phyloP scores from a whole-genome alignment of 768 basidiomycete genomes.

The Russula foetens region DNA sequence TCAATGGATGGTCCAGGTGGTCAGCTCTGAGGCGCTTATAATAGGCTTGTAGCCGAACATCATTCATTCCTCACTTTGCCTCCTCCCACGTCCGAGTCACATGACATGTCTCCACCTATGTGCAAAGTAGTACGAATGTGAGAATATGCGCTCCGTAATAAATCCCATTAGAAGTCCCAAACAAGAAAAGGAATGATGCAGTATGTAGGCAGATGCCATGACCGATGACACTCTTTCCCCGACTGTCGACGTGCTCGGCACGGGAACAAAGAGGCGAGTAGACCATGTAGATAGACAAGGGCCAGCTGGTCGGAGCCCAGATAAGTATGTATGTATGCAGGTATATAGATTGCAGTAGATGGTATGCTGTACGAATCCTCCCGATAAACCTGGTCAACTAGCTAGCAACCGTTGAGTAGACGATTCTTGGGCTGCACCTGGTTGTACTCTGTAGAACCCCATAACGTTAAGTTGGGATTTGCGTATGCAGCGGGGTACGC shows the following conservation, averaged over 20 bases:
- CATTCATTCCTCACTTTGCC: not conserved
- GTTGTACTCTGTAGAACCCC: slow-evolving; percentile 32
- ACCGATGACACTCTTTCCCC: not conserved
- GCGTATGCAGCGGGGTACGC: slow-evolving; percentile 68
- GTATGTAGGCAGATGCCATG: not conserved
- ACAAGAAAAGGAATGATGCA: not conserved
- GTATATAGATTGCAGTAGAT: not conserved
- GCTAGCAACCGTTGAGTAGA: slow-evolving; percentile 2
- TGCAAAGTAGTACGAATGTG: not conserved
- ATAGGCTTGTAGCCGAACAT: not conserved
- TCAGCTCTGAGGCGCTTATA: too few species aligned
- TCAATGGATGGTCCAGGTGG: not conserved
- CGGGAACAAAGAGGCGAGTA: not conserved
- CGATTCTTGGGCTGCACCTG: slow-evolving; percentile 17
- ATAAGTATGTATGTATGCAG: not conserved
- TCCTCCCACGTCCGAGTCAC: not conserved
- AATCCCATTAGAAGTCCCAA: not conserved
- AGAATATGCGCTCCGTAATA: not conserved
- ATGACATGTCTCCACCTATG: not conserved
- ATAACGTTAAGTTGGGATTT: slow-evolving; percentile 75
- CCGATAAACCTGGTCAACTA: too few species aligned
- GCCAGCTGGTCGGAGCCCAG: not conserved
- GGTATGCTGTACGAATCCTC: not conserved
- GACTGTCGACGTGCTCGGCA: not conserved
- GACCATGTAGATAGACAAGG: not conserved